These are phyloP conservation scores for Pestalotiopsis sp. DNA, from an alignment of 2,329 filamentous ascomycete species.

Conservation along the genomic window DNA sequence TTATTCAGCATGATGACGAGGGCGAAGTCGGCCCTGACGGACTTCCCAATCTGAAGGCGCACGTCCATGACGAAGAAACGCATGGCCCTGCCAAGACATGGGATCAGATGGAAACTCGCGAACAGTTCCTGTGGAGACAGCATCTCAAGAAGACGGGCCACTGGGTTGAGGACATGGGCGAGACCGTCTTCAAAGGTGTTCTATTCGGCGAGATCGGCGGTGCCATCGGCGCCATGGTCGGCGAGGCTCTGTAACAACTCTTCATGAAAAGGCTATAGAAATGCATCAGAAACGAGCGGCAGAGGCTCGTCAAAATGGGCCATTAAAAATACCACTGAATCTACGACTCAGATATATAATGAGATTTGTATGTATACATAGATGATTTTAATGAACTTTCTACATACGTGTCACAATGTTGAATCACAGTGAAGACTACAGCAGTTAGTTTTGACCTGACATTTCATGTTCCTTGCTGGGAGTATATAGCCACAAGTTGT, in stretches of 20 bases:
- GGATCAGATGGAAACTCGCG: slow-evolving; percentile 67
- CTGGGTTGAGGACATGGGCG: slow-evolving; percentile 79
- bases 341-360: background rate
- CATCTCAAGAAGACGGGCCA: slow-evolving; percentile 71
- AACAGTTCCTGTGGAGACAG: slow-evolving; percentile 70
- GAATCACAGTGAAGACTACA: background rate
- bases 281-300: background rate
- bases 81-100: slow-evolving; percentile 63
- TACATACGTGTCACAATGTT: background rate
- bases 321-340: background rate
- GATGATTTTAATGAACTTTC: background rate
- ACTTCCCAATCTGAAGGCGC: slow-evolving; percentile 38
- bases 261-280: background rate
- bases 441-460: too few species aligned
- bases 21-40: slow-evolving; percentile 26
- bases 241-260: slow-evolving; percentile 35
- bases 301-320: background rate
- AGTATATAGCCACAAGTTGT: too few species aligned
- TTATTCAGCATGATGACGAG: slow-evolving; percentile 36
- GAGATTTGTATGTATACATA: background rate
- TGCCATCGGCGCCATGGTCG: slow-evolving; percentile 56
- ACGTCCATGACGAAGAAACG: slow-evolving; percentile 47
- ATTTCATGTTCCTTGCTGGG: too few species aligned
- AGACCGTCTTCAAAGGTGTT: slow-evolving; percentile 74
- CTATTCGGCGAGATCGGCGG: slow-evolving; percentile 75